Evolutionary conservation across 352 stramenopile genomes (phyloP).

Genomic region (Globisporangium cylindrosporum): DNA sequence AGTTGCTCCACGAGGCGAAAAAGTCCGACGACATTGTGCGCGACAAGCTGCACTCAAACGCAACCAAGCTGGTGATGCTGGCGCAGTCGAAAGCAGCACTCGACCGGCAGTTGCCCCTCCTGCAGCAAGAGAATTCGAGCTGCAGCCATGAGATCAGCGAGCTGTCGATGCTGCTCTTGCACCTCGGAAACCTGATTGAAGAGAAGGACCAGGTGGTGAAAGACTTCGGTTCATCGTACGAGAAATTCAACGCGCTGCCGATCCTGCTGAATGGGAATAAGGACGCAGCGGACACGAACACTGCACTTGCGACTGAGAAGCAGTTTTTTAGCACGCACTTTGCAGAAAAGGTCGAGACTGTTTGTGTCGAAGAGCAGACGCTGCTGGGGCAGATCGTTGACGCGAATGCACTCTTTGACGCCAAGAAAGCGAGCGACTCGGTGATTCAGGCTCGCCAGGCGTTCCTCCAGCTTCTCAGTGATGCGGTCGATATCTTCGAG

Average conservation of each 20-base stretch:
- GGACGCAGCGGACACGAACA: constrained; percentile 20
- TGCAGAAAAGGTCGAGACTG: constrained; percentile 47
- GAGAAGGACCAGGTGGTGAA: constrained; percentile 59
- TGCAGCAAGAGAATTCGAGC: constrained; percentile 48
- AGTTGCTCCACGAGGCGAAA: constrained; percentile 68
- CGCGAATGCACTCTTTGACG: constrained; percentile 57
- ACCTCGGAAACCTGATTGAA: constrained; percentile 45
- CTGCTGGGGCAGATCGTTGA: constrained; percentile 37
- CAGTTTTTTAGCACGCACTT: constrained; percentile 63
- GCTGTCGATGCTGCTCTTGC: constrained; percentile 52
- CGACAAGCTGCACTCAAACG: constrained; percentile 39
- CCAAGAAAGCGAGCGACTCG: constrained; percentile 53
- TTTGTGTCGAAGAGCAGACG: constrained; percentile 46
- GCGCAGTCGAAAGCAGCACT: constrained; percentile 49
- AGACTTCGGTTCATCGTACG: constrained; percentile 48
- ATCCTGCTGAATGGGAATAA: constrained; percentile 39
- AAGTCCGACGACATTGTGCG: constrained; percentile 63
- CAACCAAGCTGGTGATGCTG: constrained; percentile 36
- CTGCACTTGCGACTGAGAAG: constrained; percentile 49
- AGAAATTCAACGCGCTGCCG: constrained; percentile 60
- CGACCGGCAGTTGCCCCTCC: constrained; percentile 46
- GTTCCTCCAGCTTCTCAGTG: constrained; percentile 58
- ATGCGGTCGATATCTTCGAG: constrained; percentile 72
- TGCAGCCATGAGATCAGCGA: constrained; percentile 50
- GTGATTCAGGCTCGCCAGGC: constrained; percentile 50